phyloP scores from a whole-genome alignment of 202 grass and related monocot species.

The Carex arenaria region DNA sequence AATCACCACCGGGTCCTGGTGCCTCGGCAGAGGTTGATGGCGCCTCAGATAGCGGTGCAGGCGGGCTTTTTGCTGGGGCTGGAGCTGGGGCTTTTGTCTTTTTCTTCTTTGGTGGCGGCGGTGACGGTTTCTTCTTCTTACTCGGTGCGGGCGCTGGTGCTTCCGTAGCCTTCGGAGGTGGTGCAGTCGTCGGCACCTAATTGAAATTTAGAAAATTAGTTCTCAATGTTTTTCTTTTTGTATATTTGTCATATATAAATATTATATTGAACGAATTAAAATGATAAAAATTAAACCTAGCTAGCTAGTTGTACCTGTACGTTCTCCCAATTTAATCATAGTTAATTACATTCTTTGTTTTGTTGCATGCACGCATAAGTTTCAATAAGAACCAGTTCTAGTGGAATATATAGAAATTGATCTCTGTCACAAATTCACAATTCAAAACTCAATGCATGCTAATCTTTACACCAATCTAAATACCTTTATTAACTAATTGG shows the following conservation, averaged over 20 bases:
- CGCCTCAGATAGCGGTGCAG: not conserved
- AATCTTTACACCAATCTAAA: not conserved
- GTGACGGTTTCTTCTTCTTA: not conserved
- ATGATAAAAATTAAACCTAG: not conserved
- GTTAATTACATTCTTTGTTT: too few species aligned
- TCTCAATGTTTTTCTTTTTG: not conserved
- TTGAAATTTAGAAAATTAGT: not conserved
- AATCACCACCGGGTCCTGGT: not conserved
- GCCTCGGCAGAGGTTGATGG: not conserved
- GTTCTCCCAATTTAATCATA: not conserved
- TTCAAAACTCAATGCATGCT: not conserved
- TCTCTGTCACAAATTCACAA: too few species aligned
- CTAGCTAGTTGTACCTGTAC: too few species aligned
- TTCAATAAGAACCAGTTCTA: not conserved
- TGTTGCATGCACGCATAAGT: too few species aligned
- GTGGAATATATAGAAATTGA: not conserved
- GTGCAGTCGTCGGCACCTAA: not conserved
- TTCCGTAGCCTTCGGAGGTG: not conserved
- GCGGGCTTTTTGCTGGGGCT: not conserved
- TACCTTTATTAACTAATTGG: not conserved
- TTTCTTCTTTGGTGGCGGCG: slow-evolving; percentile 22
- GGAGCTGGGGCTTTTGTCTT: slow-evolving; percentile 12
- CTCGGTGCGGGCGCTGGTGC: slow-evolving; percentile 8
- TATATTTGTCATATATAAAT: not conserved
- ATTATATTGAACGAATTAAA: not conserved